Percentiles rank a stretch among this genome's conserved stretches.
Evolutionary conservation across 495 filamentous ascomycete species (phyloP).

Genomic region (Rhypophila decipiens): DNA sequence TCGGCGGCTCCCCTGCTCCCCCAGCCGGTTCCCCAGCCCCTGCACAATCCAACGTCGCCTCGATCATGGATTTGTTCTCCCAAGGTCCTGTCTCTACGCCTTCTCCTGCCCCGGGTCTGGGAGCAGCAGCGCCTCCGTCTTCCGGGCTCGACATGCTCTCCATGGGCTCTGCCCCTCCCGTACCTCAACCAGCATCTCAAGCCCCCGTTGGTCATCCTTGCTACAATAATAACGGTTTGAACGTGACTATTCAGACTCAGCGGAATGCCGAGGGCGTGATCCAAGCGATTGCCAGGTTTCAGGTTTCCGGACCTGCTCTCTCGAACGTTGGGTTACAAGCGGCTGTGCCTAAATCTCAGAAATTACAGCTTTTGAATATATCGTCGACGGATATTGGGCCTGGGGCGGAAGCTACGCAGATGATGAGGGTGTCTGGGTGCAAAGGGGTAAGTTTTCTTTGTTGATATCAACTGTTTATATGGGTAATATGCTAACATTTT

Average conservation of each 20-base stretch:
- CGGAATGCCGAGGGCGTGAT: constrained; percentile 63
- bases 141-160: constrained; percentile 38
- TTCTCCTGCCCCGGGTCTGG: constrained; percentile 19
- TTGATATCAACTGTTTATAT: not conserved
- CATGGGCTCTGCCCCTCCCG: constrained; percentile 32
- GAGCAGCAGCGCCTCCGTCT: constrained; percentile 29
- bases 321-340: constrained; percentile 76
- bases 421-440: constrained; percentile 75
- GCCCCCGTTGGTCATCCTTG: constrained; percentile 54
- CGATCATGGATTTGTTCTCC: constrained; percentile 85
- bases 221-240: constrained; percentile 80
- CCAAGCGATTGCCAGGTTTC: constrained; percentile 77
- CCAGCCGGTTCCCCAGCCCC: constrained; percentile 47
- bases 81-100: constrained; percentile 19
- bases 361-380: constrained; percentile 81
- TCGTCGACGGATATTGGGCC: constrained; percentile 67
- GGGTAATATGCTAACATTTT: constrained; percentile 18
- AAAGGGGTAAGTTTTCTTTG: constrained; percentile 67
- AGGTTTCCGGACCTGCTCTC: constrained; percentile 52
- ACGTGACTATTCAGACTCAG: constrained; percentile 74
- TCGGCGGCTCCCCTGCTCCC: constrained; percentile 54
- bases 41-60: constrained; percentile 54
- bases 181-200: constrained; percentile 34
- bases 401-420: constrained; percentile 78
- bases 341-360: constrained; percentile 92